A percentile compares a stretch with the other conserved stretches of the same genome.
phyloP scores from a whole-genome alignment of 768 basidiomycete genomes.

The Pulveroboletus sp. region DNA sequence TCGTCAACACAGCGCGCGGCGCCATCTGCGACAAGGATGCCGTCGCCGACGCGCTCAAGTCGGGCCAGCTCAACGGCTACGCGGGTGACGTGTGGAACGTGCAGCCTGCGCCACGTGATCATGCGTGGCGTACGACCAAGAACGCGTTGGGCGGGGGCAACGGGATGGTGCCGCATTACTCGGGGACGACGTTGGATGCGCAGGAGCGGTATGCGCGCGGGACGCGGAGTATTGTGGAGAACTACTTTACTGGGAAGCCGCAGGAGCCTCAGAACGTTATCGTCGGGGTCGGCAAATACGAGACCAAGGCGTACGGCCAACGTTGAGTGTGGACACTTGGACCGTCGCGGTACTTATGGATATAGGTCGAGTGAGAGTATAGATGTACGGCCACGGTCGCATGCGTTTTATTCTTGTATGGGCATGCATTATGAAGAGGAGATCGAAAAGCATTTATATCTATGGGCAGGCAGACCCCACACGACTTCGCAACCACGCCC shows the following conservation, averaged over 20 bases:
- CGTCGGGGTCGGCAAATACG: conserved; percentile 60
- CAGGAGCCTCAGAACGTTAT: conserved; percentile 85
- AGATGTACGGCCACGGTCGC: no score
- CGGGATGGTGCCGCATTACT: conserved; percentile 86
- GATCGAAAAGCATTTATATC: no score
- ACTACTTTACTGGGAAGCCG: conserved; percentile 56
- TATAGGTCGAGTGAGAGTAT: no score
- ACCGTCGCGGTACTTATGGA: background rate
- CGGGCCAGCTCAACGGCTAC: conserved; percentile 63
- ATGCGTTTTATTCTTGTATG: no score
- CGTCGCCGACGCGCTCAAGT: conserved; percentile 69
- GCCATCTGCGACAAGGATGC: conserved; percentile 85
- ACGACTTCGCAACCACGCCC: no score
- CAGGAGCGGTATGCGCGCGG: conserved; percentile 82
- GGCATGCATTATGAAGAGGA: no score
- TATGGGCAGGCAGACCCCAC: no score
- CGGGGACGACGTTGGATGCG: conserved; percentile 85
- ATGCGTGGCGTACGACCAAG: conserved; percentile 80
- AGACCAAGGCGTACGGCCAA: conserved; percentile 43
- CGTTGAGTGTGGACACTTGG: no score
- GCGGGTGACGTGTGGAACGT: conserved; percentile 77
- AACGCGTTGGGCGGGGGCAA: conserved; percentile 82
- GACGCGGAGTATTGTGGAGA: conserved; percentile 64
- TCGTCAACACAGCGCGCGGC: conserved; percentile 90
- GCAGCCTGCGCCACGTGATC: conserved; percentile 82